A percentile compares a stretch with the other conserved stretches of the same genome.
These are phyloP conservation scores for Globisporangium paroecandrum DNA, from an alignment of 352 stramenopile genomes.

Conservation along the genomic window DNA sequence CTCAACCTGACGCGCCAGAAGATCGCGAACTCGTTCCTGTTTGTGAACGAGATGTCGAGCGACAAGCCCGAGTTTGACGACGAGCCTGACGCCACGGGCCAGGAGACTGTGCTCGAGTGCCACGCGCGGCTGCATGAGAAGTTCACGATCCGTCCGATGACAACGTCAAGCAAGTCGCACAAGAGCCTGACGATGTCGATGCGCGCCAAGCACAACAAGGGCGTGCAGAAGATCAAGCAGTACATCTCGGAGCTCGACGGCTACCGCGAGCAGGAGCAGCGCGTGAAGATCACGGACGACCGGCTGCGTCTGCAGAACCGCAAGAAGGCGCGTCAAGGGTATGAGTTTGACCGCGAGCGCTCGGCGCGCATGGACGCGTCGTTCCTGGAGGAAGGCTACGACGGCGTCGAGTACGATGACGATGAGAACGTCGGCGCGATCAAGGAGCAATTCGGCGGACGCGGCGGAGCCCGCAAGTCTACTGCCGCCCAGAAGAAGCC, in stretches of 20 bases:
- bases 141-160: constrained; percentile 86
- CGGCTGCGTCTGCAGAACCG: constrained; percentile 79
- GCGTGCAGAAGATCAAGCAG: constrained; percentile 79
- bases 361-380: constrained; percentile 73
- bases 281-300: constrained; percentile 84
- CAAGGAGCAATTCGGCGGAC: constrained; percentile 76
- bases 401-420: constrained; percentile 77
- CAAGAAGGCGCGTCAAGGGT: constrained; percentile 81
- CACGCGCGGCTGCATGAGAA: constrained; percentile 80
- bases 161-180: constrained; percentile 79
- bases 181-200: constrained; percentile 88
- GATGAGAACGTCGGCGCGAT: constrained; percentile 81
- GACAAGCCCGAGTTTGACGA: constrained; percentile 64
- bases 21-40: constrained; percentile 85
- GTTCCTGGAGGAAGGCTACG: constrained; percentile 82
- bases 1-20: constrained; percentile 82
- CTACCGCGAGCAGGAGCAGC: constrained; percentile 78
- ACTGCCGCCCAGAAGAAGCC: constrained; percentile 26
- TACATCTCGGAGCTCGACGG: constrained; percentile 85
- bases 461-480: constrained; percentile 45
- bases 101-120: constrained; percentile 82
- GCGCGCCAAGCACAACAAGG: constrained; percentile 88
- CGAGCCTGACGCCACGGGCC: constrained; percentile 50
- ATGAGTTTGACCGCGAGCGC: constrained; percentile 75
- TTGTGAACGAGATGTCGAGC: constrained; percentile 73